Evolutionary conservation across 176 grass and related monocot genomes (phyloP).

Genomic region (Zoysia pacifica): DNA sequence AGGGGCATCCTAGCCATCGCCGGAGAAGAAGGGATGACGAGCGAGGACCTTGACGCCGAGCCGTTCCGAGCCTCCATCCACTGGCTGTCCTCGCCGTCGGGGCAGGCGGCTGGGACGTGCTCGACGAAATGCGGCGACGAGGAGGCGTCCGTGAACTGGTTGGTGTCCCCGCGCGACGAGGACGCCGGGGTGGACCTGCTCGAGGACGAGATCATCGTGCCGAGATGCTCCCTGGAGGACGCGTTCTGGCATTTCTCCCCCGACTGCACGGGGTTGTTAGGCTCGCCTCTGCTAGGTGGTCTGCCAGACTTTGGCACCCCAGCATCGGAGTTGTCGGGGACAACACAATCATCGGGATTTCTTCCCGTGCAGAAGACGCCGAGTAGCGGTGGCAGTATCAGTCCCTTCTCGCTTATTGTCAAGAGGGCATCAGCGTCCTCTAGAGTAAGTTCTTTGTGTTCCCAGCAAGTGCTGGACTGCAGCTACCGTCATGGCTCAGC

Average conservation of each 20-base stretch:
- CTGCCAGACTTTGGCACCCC: slow-evolving; percentile 40
- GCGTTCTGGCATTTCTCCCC: slow-evolving; percentile 53
- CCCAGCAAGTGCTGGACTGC: slow-evolving; percentile 41
- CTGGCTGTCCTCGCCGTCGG: slow-evolving; percentile 80
- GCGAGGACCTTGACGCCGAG: slow-evolving; percentile 27
- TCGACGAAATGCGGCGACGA: neutral
- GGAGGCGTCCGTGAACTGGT: slow-evolving; percentile 53
- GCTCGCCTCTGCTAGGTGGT: slow-evolving; percentile 45
- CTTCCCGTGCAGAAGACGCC: slow-evolving; percentile 63
- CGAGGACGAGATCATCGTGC: slow-evolving; percentile 51
- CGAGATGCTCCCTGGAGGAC: slow-evolving; percentile 48
- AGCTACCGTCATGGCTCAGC: slow-evolving; percentile 10
- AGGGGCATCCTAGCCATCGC: slow-evolving; percentile 74
- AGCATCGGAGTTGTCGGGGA: slow-evolving; percentile 39
- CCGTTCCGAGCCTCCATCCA: slow-evolving; percentile 66
- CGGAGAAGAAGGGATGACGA: slow-evolving; percentile 14
- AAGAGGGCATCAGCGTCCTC: slow-evolving; percentile 77
- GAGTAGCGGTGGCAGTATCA: slow-evolving; percentile 67
- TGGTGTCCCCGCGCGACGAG: slow-evolving; percentile 42
- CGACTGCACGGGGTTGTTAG: slow-evolving; percentile 35
- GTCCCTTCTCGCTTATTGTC: slow-evolving; percentile 95
- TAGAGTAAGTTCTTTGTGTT: slow-evolving; percentile 39
- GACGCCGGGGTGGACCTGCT: slow-evolving; percentile 5
- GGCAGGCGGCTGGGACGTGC: slow-evolving; percentile 9
- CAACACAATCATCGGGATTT: slow-evolving; percentile 52